Percentiles rank a stretch among this genome's conserved stretches.
phyloP scores from a whole-genome alignment of 208 protist genomes.

The Angomonas ambiguus region DNA sequence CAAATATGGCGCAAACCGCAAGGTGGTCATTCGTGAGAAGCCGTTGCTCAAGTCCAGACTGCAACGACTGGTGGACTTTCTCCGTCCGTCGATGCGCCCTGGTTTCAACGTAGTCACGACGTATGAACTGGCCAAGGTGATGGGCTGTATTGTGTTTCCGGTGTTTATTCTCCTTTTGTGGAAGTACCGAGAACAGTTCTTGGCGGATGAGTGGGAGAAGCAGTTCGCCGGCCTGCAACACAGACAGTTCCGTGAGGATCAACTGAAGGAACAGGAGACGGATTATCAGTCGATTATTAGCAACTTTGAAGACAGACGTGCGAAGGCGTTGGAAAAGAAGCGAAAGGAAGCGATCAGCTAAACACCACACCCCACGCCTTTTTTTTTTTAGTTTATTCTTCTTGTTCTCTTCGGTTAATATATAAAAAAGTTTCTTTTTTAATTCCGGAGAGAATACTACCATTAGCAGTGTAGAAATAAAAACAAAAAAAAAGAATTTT shows the following conservation, averaged over 20 bases:
- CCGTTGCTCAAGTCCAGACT: slow-evolving; percentile 64
- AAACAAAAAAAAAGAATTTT: background rate
- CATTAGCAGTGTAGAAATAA: too few relatives aligned
- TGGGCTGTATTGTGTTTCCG: slow-evolving; percentile 72
- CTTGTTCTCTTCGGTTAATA: slow-evolving; percentile 5
- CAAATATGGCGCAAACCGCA: slow-evolving; percentile 38
- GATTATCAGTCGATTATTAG: slow-evolving; percentile 85
- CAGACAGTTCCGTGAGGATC: slow-evolving; percentile 66
- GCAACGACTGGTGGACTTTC: slow-evolving; percentile 54
- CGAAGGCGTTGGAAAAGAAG: slow-evolving; percentile 65
- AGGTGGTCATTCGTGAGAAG: slow-evolving; percentile 79
- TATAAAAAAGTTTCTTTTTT: too few relatives aligned
- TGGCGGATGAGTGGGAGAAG: slow-evolving; percentile 73
- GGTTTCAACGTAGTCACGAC: slow-evolving; percentile 60
- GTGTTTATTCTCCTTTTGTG: slow-evolving; percentile 79
- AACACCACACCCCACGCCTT: background rate
- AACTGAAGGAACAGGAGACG: slow-evolving; percentile 46
- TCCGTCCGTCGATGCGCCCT: slow-evolving; percentile 51
- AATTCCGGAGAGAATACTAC: too few relatives aligned
- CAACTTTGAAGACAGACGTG: slow-evolving; percentile 66
- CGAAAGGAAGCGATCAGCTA: slow-evolving; percentile 27
- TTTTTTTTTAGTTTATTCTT: background rate
- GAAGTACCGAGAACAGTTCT: slow-evolving; percentile 62
- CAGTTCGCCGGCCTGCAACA: slow-evolving; percentile 79
- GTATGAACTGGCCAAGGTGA: slow-evolving; percentile 73